phyloP scores from a whole-genome alignment of 2,329 filamentous ascomycete genomes.

The Penicillium sp. region DNA sequence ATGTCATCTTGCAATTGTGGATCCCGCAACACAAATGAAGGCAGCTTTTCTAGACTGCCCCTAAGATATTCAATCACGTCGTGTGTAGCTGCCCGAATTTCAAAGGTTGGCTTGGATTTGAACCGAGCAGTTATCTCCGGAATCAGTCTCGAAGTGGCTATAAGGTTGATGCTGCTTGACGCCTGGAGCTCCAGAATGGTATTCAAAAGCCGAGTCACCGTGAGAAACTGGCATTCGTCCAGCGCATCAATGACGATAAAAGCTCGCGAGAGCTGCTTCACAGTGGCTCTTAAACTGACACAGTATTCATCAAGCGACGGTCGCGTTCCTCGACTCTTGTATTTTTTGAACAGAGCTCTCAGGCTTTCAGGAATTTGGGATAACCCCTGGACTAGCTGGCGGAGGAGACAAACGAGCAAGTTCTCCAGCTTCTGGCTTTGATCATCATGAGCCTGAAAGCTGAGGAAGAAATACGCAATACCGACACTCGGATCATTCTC shows the following conservation, averaged over 20 bases:
- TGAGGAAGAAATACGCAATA: neutral
- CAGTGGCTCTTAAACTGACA: neutral
- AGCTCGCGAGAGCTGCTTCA: neutral
- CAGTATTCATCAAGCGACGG: neutral
- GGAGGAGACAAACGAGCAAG: neutral
- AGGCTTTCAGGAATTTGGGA: neutral
- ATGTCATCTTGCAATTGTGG: neutral
- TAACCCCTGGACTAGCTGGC: neutral
- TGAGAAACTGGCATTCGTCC: neutral
- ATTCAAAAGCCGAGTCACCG: neutral
- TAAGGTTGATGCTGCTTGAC: neutral
- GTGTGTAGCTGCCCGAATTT: neutral
- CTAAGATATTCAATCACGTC: neutral
- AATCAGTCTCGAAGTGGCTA: neutral
- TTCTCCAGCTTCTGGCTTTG: neutral
- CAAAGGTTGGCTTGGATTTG: neutral
- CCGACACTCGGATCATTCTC: neutral
- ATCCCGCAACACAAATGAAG: neutral
- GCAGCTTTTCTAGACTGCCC: neutral
- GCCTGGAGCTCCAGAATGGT: neutral
- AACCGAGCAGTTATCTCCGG: neutral
- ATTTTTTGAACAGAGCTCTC: neutral
- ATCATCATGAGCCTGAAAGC: neutral
- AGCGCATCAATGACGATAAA: neutral
- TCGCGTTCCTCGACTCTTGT: neutral